Conservation (phyloP, 1,284 basidiomycete genomes). For the Cryptococcus wingfieldii region DNA sequence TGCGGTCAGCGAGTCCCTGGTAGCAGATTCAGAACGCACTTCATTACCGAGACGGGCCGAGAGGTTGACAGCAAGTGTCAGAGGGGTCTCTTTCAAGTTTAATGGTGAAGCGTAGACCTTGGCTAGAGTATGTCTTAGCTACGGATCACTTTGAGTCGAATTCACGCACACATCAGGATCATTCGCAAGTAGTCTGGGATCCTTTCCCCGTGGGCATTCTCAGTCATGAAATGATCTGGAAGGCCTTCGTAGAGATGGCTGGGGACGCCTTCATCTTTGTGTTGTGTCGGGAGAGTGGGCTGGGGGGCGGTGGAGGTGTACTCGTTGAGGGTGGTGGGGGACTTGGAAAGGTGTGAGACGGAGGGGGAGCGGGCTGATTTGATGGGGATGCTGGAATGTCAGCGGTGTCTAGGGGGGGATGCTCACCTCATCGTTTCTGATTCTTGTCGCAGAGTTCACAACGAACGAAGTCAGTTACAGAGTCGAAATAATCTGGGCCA, state of each 20-base stretch:
- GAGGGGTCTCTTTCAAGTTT: conserved; percentile 84
- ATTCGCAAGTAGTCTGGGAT: conserved; percentile 91
- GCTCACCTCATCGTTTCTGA: conserved; percentile 4
- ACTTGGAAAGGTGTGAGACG: conserved; percentile 11
- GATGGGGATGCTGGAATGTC: conserved; percentile 8
- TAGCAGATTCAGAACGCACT: conserved; percentile 7
- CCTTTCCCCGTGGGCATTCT: conserved; percentile 22
- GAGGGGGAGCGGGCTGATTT: conserved; percentile 10
- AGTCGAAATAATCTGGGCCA: not conserved
- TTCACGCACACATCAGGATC: conserved; percentile 66
- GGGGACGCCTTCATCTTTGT: conserved; percentile 38
- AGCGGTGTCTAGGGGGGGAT: not conserved
- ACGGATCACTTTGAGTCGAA: not conserved
- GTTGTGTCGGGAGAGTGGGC: conserved; percentile 30
- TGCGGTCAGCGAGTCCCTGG: conserved; percentile 7
- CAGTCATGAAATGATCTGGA: conserved; percentile 40
- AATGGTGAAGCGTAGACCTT: conserved; percentile 75
- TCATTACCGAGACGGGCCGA: conserved; percentile 84
- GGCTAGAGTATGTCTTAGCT: conserved; percentile 43
- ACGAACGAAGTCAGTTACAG: too few relatives aligned
- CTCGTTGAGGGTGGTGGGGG: conserved; percentile 32
- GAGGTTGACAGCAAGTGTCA: conserved; percentile 79
- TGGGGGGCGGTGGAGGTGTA: conserved; percentile 47
- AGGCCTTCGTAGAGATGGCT: conserved; percentile 46
- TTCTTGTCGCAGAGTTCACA: too few relatives aligned